Evolutionary conservation across 306 rosid species (phyloP).

Genomic region (Quercus engelmannii): DNA sequence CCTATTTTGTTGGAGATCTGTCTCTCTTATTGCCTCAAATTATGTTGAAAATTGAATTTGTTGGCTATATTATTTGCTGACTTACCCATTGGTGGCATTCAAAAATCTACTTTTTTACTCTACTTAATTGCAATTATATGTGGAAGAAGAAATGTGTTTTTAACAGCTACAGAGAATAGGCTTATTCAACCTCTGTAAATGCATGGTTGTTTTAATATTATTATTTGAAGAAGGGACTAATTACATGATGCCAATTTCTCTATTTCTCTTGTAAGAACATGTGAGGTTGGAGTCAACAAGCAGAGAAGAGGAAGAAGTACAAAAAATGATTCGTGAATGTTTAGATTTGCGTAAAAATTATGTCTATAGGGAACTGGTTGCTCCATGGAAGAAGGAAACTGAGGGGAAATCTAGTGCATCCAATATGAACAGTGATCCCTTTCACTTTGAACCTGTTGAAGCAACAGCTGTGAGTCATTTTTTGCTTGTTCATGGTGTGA

Average conservation of each 20-base stretch:
- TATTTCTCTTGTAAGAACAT: neutral
- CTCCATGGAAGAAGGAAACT: constrained; percentile 27
- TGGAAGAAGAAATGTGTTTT: neutral
- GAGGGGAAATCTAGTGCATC: constrained; percentile 4
- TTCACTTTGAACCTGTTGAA: constrained; percentile 37
- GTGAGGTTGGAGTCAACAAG: constrained; percentile 17
- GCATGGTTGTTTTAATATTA: constrained; percentile 11
- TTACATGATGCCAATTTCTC: neutral
- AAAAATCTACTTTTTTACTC: neutral
- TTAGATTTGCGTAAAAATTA: constrained; percentile 39
- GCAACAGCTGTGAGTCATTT: constrained; percentile 32
- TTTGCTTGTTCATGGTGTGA: neutral
- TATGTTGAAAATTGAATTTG: neutral
- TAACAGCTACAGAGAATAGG: neutral
- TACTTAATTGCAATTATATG: neutral
- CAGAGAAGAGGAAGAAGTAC: constrained; percentile 41
- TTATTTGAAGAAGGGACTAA: neutral
- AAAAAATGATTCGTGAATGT: constrained; percentile 35
- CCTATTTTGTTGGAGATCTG: neutral
- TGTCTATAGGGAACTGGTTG: constrained; percentile 29
- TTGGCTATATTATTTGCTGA: neutral
- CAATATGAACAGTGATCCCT: constrained; percentile 26
- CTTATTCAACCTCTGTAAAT: neutral
- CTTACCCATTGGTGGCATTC: neutral
- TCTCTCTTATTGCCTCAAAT: constrained; percentile 9